Conservation (phyloP, 1,139 yeast genomes). For the Diutina mesorugosa region DNA sequence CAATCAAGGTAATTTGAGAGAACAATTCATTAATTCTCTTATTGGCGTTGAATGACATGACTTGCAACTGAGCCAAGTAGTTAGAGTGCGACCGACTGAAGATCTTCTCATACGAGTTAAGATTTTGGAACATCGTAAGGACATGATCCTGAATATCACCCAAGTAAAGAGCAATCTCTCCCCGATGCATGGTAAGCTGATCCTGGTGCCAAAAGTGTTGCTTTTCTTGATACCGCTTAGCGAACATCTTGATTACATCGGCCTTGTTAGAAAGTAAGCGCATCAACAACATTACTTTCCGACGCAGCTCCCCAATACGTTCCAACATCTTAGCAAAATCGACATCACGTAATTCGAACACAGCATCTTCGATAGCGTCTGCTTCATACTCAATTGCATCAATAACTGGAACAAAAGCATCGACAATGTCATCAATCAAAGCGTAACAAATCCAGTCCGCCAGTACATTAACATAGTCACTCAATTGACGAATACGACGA, state of each 20-base stretch:
- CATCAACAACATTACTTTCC: slow-evolving; percentile 87
- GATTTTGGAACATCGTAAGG: slow-evolving; percentile 87
- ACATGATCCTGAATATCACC: slow-evolving; percentile 98
- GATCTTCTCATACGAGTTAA: slow-evolving; percentile 82
- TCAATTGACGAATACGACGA: slow-evolving; percentile 79
- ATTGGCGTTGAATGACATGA: slow-evolving; percentile 77
- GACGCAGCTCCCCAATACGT: slow-evolving; percentile 77
- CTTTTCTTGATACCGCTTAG: slow-evolving; percentile 40
- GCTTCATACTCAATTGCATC: slow-evolving; percentile 63
- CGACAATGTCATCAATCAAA: slow-evolving; percentile 84
- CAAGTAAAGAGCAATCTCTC: slow-evolving; percentile 72
- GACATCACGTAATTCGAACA: background rate
- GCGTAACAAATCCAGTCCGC: slow-evolving; percentile 96
- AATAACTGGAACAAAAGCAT: slow-evolving; percentile 80
- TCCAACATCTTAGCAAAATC: slow-evolving; percentile 46
- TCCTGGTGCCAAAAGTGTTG: background rate
- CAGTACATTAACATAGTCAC: slow-evolving; percentile 77
- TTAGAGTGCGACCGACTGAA: slow-evolving; percentile 86
- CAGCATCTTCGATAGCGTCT: background rate
- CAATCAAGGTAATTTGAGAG: slow-evolving; percentile 79
- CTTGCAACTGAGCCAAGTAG: slow-evolving; percentile 87
- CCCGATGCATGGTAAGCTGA: slow-evolving; percentile 36
- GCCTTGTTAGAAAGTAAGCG: slow-evolving; percentile 88
- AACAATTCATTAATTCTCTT: slow-evolving; percentile 77
- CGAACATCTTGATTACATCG: slow-evolving; percentile 94